Conservation (phyloP, 2,329 filamentous ascomycete species). For the Calonectria hawksworthii region DNA sequence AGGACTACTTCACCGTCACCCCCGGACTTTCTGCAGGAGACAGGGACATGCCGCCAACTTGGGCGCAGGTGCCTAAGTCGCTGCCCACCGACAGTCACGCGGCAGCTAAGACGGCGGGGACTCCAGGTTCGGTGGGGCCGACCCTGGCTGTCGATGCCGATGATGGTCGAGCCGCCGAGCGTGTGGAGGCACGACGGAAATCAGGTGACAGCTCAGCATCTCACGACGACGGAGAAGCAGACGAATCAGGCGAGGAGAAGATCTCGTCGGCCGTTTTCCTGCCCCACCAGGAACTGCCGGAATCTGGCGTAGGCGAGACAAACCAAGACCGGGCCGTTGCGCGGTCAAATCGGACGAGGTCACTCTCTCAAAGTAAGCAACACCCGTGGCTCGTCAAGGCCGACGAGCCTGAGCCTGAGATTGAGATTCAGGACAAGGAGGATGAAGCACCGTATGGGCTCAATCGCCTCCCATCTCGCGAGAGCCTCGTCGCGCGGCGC, state of each 20-base stretch:
- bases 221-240: slow-evolving; percentile 55
- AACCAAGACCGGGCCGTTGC: slow-evolving; percentile 54
- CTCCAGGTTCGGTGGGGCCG: slow-evolving; percentile 43
- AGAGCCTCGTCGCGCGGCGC: slow-evolving; percentile 45
- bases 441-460: slow-evolving; percentile 39
- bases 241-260: slow-evolving; percentile 83
- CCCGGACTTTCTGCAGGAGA: slow-evolving; percentile 21
- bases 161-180: slow-evolving; percentile 44
- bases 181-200: slow-evolving; percentile 50
- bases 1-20: slow-evolving; percentile 44
- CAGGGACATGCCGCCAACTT: slow-evolving; percentile 29
- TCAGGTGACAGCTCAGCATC: slow-evolving; percentile 57
- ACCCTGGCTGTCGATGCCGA: slow-evolving; percentile 37
- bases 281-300: slow-evolving; percentile 75
- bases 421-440: slow-evolving; percentile 40
- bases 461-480: slow-evolving; percentile 46
- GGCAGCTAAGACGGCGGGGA: slow-evolving; percentile 37
- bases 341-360: slow-evolving; percentile 64
- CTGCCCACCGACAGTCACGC: slow-evolving; percentile 38
- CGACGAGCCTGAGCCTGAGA: slow-evolving; percentile 61
- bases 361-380: slow-evolving; percentile 53
- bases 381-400: slow-evolving; percentile 72
- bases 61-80: slow-evolving; percentile 32
- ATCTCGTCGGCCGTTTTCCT: slow-evolving; percentile 89
- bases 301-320: slow-evolving; percentile 47